phyloP scores from a whole-genome alignment of 2,329 filamentous ascomycete genomes.

The Emmonsia crescens region DNA sequence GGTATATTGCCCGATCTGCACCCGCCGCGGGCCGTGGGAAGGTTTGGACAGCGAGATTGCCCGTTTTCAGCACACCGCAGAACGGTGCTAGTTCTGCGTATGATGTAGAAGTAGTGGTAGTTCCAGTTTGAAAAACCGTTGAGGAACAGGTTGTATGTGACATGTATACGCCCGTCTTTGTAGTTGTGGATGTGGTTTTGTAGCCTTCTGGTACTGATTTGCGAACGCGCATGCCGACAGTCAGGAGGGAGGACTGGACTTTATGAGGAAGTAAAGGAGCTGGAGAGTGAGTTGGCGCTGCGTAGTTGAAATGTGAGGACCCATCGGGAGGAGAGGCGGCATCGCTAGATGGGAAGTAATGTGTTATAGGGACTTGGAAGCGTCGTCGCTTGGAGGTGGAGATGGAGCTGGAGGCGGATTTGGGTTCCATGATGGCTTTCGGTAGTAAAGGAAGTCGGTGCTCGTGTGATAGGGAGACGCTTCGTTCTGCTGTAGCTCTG shows the following conservation, averaged over 20 bases:
- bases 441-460: background rate
- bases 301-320: constrained; percentile 31
- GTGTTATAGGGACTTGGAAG: constrained; percentile 35
- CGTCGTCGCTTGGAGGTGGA: constrained; percentile 33
- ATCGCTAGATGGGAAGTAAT: constrained; percentile 24
- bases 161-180: background rate
- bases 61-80: constrained; percentile 67
- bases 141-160: background rate
- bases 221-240: constrained; percentile 86
- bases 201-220: constrained; percentile 92
- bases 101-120: constrained; percentile 18
- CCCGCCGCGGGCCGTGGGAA: constrained; percentile 30
- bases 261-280: constrained; percentile 49
- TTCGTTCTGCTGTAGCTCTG: background rate
- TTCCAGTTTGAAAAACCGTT: constrained; percentile 7
- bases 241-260: constrained; percentile 73
- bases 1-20: constrained; percentile 12
- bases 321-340: constrained; percentile 13
- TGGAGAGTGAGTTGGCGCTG: constrained; percentile 28
- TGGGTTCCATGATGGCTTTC: constrained; percentile 13
- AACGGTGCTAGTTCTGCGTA: constrained; percentile 61
- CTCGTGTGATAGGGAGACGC: background rate
- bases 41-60: constrained; percentile 52
- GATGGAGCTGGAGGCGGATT: constrained; percentile 20
- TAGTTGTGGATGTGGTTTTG: constrained; percentile 57